Evolutionary conservation across 192 early-diverging fungal species (phyloP).

Genomic region (Coemansia pectinata): DNA sequence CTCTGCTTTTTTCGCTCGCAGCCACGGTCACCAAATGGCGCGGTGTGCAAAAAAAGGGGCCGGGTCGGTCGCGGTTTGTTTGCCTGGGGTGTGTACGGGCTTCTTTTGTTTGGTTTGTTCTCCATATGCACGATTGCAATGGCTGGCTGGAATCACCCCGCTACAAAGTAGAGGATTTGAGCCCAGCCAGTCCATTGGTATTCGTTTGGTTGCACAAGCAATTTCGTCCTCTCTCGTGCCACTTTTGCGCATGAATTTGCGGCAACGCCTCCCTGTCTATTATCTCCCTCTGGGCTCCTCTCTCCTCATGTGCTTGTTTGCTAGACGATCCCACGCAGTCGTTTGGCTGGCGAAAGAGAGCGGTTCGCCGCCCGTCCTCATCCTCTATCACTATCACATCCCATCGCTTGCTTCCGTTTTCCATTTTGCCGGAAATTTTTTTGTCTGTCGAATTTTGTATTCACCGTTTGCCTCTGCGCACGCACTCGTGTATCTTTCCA

Average conservation of each 20-base stretch:
- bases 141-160: constrained; percentile 3
- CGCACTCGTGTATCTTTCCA: neutral
- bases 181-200: neutral
- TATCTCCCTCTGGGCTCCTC: neutral
- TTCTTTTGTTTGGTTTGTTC: constrained; percentile 8
- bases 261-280: neutral
- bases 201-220: constrained; percentile 9
- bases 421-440: constrained; percentile 1
- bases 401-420: constrained; percentile 5
- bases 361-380: neutral
- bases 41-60: neutral
- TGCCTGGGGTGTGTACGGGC: neutral
- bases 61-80: constrained; percentile 1
- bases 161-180: neutral
- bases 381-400: neutral
- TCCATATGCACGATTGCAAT: neutral
- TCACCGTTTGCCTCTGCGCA: neutral
- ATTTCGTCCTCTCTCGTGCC: neutral
- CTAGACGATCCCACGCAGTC: neutral
- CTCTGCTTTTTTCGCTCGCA: neutral
- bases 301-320: neutral
- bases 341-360: neutral
- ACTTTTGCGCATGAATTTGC: constrained; percentile 1
- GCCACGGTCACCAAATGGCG: neutral
- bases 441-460: neutral